phyloP scores from a whole-genome alignment of 192 early-diverging fungal genomes.

The Coemansia sp. region DNA sequence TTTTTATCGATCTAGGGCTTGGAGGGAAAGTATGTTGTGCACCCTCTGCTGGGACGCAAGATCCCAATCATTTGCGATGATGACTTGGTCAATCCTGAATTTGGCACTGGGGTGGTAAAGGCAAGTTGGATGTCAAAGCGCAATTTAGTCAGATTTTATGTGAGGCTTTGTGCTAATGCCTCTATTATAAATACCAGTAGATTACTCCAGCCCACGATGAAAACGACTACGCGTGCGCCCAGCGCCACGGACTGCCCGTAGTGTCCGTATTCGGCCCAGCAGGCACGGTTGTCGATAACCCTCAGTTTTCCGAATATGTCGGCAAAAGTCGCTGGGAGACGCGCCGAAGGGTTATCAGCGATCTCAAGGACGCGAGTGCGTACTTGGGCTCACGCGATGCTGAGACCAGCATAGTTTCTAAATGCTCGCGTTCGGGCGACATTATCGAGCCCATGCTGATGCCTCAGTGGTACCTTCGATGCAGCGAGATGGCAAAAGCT shows the following conservation, averaged over 20 bases:
- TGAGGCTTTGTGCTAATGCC: neutral
- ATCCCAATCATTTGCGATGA: conserved; percentile 89
- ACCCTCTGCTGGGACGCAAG: conserved; percentile 76
- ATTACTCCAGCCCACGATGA: conserved; percentile 96
- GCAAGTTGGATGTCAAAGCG: conserved; percentile 32
- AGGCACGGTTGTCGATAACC: conserved; percentile 62
- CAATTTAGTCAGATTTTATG: neutral
- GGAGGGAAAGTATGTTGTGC: conserved; percentile 71
- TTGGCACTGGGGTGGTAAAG: conserved; percentile 97
- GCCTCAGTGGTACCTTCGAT: conserved; percentile 97
- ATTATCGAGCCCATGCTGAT: conserved; percentile 94
- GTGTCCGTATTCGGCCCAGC: conserved; percentile 86
- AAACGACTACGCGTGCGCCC: conserved; percentile 88
- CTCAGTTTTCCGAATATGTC: conserved; percentile 8
- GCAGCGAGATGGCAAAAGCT: conserved; percentile 69
- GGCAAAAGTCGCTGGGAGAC: conserved; percentile 82
- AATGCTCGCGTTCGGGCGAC: conserved; percentile 84
- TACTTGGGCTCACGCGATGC: conserved; percentile 81
- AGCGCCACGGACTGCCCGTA: conserved; percentile 78
- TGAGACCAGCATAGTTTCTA: conserved; percentile 74
- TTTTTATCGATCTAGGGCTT: conserved; percentile 50
- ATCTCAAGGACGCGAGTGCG: conserved; percentile 63
- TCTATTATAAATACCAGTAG: conserved; percentile 35
- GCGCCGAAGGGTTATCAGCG: conserved; percentile 68
- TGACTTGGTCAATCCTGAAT: conserved; percentile 82